Conservation (phyloP, 768 basidiomycete species). For the Exidia glandulosa region DNA sequence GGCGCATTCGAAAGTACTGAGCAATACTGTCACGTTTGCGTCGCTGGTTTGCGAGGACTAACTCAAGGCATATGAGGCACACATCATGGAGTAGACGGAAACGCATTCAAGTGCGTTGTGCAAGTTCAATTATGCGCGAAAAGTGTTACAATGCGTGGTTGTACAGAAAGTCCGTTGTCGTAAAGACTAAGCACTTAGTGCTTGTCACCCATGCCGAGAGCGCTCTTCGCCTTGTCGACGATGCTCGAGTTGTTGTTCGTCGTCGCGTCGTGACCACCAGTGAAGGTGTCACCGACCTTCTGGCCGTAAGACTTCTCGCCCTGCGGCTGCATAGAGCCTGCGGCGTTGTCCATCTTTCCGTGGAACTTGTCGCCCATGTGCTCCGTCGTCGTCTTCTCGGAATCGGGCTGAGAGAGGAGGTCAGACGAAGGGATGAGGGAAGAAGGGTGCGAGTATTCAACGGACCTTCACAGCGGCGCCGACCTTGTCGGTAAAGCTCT, state of each 20-base stretch:
- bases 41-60: no score
- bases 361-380: slow-evolving; percentile 47
- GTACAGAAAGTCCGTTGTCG: neutral
- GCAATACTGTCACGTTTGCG: no score
- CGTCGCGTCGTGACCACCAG: slow-evolving; percentile 36
- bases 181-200: slow-evolving; percentile 2
- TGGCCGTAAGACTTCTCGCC: slow-evolving; percentile 43
- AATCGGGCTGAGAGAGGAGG: slow-evolving; percentile 9
- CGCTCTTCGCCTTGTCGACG: slow-evolving; percentile 40
- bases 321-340: slow-evolving; percentile 42
- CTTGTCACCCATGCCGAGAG: slow-evolving; percentile 33
- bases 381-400: slow-evolving; percentile 14
- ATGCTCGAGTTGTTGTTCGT: slow-evolving; percentile 20
- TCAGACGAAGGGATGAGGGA: neutral
- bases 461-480: slow-evolving; percentile 37
- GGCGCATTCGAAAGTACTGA: no score
- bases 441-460: neutral
- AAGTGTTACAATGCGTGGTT: neutral
- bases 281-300: slow-evolving; percentile 35
- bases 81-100: no score
- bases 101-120: no score
- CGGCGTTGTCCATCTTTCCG: slow-evolving; percentile 34
- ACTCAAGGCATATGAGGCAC: no score
- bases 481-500: slow-evolving; percentile 50
- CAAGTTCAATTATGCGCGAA: neutral